Conservation (phyloP, 305 asterid species). For the Lippia alba region DNA sequence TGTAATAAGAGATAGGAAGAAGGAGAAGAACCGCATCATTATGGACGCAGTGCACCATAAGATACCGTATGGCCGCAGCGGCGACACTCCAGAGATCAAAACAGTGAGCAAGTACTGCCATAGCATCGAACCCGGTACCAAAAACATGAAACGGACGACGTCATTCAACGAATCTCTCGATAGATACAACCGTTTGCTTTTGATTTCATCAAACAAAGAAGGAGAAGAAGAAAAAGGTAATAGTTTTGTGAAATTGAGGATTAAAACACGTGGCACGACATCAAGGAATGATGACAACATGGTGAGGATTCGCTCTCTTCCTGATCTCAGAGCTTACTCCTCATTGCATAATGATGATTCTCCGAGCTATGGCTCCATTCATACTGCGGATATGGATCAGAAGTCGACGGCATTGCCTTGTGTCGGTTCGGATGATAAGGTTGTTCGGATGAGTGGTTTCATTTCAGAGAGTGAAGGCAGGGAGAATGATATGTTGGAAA, state of each 20-base stretch:
- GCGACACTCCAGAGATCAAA: slow-evolving; percentile 18
- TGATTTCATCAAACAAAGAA: slow-evolving; percentile 37
- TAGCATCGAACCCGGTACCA: slow-evolving; percentile 25
- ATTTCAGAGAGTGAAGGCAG: slow-evolving; percentile 37
- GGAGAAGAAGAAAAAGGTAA: slow-evolving; percentile 25
- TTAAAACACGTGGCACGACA: slow-evolving; percentile 31
- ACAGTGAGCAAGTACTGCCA: neutral
- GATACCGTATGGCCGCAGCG: slow-evolving; percentile 60
- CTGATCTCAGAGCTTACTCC: slow-evolving; percentile 65
- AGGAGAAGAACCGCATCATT: slow-evolving; percentile 70
- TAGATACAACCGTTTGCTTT: slow-evolving; percentile 54
- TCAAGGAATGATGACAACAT: slow-evolving; percentile 36
- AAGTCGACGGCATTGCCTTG: slow-evolving; percentile 18
- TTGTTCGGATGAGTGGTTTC: neutral
- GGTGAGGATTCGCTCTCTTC: slow-evolving; percentile 72
- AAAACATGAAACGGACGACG: slow-evolving; percentile 49
- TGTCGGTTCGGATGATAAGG: slow-evolving; percentile 35
- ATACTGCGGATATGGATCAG: slow-evolving; percentile 32
- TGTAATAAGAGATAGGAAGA: slow-evolving; percentile 64
- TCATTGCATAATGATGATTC: slow-evolving; percentile 51
- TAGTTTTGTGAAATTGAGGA: slow-evolving; percentile 35
- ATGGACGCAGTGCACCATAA: slow-evolving; percentile 81
- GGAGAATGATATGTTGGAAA: slow-evolving; percentile 40
- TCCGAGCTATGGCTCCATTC: slow-evolving; percentile 17
- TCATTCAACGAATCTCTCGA: slow-evolving; percentile 61